Evolutionary conservation across 306 rosid genomes (phyloP), one percentile per base, ranked within the genome.

Genomic region (Acmispon strigosus): DNA sequence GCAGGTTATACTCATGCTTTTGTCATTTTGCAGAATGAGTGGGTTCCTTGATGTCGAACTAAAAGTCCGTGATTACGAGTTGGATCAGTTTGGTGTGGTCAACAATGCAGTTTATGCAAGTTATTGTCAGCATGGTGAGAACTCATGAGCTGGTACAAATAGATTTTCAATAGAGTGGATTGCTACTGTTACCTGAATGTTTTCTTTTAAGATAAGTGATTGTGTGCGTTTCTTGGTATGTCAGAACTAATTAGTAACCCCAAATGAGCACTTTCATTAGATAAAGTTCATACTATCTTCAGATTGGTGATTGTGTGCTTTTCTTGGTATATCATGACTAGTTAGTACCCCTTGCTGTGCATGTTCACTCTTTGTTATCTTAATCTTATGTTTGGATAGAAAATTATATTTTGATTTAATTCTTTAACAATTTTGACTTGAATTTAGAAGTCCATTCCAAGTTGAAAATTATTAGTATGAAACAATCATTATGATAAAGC

Each of bases 71-170:
- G 97, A 91, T 64, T 94, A 90, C 54, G 98, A 94, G 58, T 83
- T 94, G 76, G 97, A 94, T 83, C 99, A 94, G 63, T 94, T 69
- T 54, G 98, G 98, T 17, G 98, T 89, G 14, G 95, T 94, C 61
- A 94, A 94, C 84, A 89, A 90, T 90, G 86, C 97, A 29, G 82
- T 90, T 58, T 94, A 87, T 85, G 90, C 98, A 66, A 87, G 95
- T 80, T 94, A 90, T 78, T 94, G 98, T 56, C 97, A 93, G 69
- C 96, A 87, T 29, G 89, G 98, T 93, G 62, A 85, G 89, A 41
- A 61, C 52, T 52, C 74, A 15, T 60, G 52, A 66, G 22, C 69
- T 76, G 14, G 7, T 77, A 57, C 36, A 2, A 62, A 8, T 42
- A 27, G 16, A 8, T 20, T 51, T 29, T 61, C 51, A 48, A 43